These are phyloP conservation scores for Amphirosellinia nigrospora DNA, from an alignment of 495 filamentous ascomycete species.

Conservation along the genomic window DNA sequence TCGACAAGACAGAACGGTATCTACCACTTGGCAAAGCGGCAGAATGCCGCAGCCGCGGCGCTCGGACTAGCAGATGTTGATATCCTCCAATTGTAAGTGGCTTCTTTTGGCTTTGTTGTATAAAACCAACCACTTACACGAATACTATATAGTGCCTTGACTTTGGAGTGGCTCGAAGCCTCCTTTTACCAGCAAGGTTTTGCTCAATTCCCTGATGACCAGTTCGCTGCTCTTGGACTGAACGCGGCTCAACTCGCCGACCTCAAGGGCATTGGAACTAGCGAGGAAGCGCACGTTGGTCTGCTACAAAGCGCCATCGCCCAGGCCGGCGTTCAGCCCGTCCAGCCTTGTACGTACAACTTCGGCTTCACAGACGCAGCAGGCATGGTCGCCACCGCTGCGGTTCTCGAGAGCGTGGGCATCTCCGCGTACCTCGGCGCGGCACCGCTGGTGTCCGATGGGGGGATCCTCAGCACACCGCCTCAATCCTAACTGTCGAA, in stretches of 20 bases:
- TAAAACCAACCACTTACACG: conserved; percentile 27
- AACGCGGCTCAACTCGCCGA: conserved; percentile 53
- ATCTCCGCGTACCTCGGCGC: conserved; percentile 68
- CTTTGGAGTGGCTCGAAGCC: conserved; percentile 68
- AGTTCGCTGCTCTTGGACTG: conserved; percentile 64
- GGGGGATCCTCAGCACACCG: conserved; percentile 62
- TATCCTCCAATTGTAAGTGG: conserved; percentile 72
- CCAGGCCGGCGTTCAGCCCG: conserved; percentile 59
- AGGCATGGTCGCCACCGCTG: conserved; percentile 64
- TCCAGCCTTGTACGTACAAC: conserved; percentile 66
- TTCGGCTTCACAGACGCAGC: conserved; percentile 65
- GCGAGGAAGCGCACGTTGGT: conserved; percentile 64
- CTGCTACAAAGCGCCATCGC: conserved; percentile 61
- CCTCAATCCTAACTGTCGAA: conserved; percentile 65
- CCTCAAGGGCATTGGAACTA: conserved; percentile 58
- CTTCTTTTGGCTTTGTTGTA: conserved; percentile 1
- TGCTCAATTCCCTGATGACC: conserved; percentile 61
- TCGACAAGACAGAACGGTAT: conserved; percentile 48
- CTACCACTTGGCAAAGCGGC: conserved; percentile 54
- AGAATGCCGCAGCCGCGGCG: conserved; percentile 58
- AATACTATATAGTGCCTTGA: conserved; percentile 58
- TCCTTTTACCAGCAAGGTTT: conserved; percentile 68
- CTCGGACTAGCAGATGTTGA: conserved; percentile 65
- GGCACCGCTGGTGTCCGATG: conserved; percentile 60
- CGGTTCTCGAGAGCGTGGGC: conserved; percentile 67